phyloP scores from a whole-genome alignment of 257 asterid species.

The Solanum pennellii region DNA sequence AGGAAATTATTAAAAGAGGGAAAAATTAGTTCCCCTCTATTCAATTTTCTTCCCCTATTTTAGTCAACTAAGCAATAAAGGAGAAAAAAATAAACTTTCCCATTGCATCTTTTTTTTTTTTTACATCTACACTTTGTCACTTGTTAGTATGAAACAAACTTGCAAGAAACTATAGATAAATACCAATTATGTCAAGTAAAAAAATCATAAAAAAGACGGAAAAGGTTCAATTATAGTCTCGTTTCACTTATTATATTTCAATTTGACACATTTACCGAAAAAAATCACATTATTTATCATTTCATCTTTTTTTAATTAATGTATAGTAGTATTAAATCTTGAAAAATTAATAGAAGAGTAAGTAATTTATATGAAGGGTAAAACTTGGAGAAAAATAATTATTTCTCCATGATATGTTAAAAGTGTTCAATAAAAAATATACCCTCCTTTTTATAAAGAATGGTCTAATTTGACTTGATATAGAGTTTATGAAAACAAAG shows the following conservation, averaged over 20 bases:
- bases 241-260: too few relatives aligned
- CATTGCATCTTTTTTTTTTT: background rate
- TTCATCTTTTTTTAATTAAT: too few relatives aligned
- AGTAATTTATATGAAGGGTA: too few relatives aligned
- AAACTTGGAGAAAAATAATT: too few relatives aligned
- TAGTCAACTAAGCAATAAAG: background rate
- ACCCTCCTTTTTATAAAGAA: too few relatives aligned
- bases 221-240: too few relatives aligned
- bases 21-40: background rate
- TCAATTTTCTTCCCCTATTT: background rate
- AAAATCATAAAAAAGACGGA: background rate
- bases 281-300: too few relatives aligned
- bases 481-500: too few relatives aligned
- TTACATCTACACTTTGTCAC: background rate
- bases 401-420: too few relatives aligned
- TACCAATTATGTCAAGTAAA: background rate
- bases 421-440: too few relatives aligned
- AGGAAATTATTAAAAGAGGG: background rate
- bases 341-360: background rate
- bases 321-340: background rate
- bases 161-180: background rate
- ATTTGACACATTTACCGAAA: too few relatives aligned
- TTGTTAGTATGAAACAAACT: background rate
- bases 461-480: too few relatives aligned
- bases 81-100: background rate